Evolutionary conservation across 371 early-diverging fungal species (phyloP).

Genomic region (Nematocida sp.): DNA sequence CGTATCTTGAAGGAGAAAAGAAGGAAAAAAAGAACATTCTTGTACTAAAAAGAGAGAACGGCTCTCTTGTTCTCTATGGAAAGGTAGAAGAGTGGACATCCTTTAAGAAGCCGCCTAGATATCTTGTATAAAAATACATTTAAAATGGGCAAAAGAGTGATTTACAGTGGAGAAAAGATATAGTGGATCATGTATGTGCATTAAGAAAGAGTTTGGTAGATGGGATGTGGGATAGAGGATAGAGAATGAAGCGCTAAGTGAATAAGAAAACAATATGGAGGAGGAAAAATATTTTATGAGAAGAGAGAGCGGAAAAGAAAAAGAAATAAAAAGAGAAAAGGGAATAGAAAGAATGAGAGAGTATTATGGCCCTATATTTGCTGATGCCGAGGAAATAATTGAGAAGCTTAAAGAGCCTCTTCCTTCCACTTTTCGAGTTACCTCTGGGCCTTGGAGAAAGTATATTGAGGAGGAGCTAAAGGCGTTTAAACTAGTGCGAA

Average conservation of each 20-base stretch:
- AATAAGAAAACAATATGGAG: too few relatives aligned
- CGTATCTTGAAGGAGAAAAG: conserved; percentile 1
- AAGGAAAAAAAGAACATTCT: neutral
- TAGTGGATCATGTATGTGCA: too few relatives aligned
- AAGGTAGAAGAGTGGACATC: neutral
- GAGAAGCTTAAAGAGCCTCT: conserved; percentile 51
- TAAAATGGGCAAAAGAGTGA: neutral
- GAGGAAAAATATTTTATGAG: conserved; percentile 32
- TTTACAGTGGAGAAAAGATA: neutral
- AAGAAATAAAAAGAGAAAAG: neutral
- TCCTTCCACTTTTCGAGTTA: conserved; percentile 59
- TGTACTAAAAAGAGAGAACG: neutral
- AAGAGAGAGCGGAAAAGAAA: conserved; percentile 3
- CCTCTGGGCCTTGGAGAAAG: conserved; percentile 20
- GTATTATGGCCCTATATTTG: conserved; percentile 55
- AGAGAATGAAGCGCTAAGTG: too few relatives aligned
- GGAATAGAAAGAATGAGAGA: conserved; percentile 38
- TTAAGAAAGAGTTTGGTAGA: too few relatives aligned
- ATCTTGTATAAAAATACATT: neutral
- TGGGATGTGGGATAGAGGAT: too few relatives aligned
- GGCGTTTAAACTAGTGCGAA: conserved; percentile 28
- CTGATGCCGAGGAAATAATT: conserved; percentile 33
- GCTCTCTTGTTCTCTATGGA: neutral
- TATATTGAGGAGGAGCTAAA: conserved; percentile 38
- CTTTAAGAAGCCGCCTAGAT: conserved; percentile 2